Evolutionary conservation across 2,329 filamentous ascomycete species (phyloP), one percentile per base, ranked within the genome.

Genomic region (Paramyrothecium sp.): DNA sequence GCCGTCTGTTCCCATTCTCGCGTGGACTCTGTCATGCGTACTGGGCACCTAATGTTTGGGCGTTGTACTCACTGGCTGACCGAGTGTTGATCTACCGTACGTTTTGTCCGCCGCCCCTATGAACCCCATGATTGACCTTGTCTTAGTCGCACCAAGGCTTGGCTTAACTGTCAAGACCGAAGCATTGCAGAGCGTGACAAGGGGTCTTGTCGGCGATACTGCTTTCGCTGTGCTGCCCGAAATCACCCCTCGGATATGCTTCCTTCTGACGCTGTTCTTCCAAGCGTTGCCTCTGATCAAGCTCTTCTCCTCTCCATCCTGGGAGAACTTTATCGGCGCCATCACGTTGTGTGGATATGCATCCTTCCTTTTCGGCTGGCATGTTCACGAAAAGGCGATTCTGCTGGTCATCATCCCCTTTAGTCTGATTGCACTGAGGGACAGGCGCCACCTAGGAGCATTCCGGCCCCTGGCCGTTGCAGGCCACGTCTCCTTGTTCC

Each of bases 1-100:
- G 87, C 68, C 84, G 95, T 38, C 78, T 99, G 10, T 99, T 99
- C 67, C 95, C 95, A 1, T 99, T 99, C 72, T 92, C 92, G 1
- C 83, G 95, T 58, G 95, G 95, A 0, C 79, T 99, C 4, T 98
- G 94, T 71, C 95, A 99, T 77, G 95, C 95, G 1, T 99, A 99
- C 73, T 99, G 95, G 95, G 95, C 95, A 13, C 93, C 95, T 0
- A 99, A 99, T 65, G 79, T 97, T 2, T 99, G 95, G 95, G 94
- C 95, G 0, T 84, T 98, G 70, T 99, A 99, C 75, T 97, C 95
- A 0, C 97, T 98, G 71, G 78, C 83, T 2, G 95, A 99, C 69
- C 84, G 95, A 54, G 75, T 92, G 8, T 72, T 99, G 63, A 97
- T 99, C 58, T 85, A 87, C 65, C 75, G 92, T 96, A 78, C 71